A percentile compares a stretch with the other conserved stretches of the same genome.
Conservation (phyloP, 2,329 filamentous ascomycete genomes). For the Botrytis squamosa region DNA sequence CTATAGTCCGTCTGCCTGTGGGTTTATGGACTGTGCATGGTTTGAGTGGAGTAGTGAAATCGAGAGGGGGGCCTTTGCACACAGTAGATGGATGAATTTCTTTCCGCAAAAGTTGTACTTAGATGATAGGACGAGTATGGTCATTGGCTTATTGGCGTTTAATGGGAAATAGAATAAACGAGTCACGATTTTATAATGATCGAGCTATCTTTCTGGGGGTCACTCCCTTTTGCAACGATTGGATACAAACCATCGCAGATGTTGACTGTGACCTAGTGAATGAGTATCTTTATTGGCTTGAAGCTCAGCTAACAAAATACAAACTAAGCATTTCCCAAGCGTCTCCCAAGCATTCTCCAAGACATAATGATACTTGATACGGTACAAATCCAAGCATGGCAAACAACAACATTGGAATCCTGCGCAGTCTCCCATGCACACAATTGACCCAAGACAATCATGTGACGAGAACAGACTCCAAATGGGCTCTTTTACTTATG, state of each 20-base stretch:
- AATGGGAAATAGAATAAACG: constrained; percentile 18
- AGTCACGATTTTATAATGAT: constrained; percentile 17
- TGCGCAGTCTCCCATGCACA: neutral
- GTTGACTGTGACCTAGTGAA: neutral
- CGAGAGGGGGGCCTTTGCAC: neutral
- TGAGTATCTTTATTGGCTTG: neutral
- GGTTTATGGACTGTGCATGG: neutral
- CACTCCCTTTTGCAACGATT: neutral
- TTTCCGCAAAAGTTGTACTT: constrained; percentile 19
- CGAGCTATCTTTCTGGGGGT: neutral
- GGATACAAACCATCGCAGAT: neutral
- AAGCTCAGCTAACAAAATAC: neutral
- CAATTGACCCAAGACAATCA: neutral
- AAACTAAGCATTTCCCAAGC: neutral
- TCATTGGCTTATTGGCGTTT: constrained; percentile 15
- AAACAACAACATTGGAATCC: neutral
- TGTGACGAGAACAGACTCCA: neutral
- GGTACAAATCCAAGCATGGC: neutral
- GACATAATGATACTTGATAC: neutral
- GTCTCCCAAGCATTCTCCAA: neutral
- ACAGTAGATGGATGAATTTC: constrained; percentile 14
- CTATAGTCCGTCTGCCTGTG: neutral
- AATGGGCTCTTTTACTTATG: neutral
- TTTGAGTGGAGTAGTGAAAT: constrained; percentile 6
- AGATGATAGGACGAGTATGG: constrained; percentile 13